These are phyloP conservation scores for Pisolithus orientalis DNA, from an alignment of 768 basidiomycete species.

Conservation along the genomic window DNA sequence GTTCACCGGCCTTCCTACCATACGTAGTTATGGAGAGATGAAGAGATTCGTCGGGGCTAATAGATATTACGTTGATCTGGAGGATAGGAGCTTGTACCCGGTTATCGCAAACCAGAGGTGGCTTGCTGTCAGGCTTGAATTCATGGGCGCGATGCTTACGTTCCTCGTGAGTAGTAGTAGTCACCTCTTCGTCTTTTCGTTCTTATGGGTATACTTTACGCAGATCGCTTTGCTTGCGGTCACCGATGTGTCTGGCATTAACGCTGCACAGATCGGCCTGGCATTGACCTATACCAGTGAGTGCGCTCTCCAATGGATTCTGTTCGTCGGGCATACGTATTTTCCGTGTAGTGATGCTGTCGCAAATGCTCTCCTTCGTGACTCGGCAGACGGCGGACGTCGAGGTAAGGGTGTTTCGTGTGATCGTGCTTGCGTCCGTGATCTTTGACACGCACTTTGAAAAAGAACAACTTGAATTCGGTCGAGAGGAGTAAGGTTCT, in stretches of 20 bases:
- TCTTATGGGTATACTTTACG: background rate
- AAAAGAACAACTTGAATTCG: constrained; percentile 58
- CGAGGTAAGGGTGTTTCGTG: constrained; percentile 33
- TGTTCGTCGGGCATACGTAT: constrained; percentile 1
- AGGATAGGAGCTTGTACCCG: constrained; percentile 64
- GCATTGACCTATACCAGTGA: constrained; percentile 61
- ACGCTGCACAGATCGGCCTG: constrained; percentile 64
- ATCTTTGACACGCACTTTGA: background rate
- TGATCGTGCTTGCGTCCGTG: background rate
- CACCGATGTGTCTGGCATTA: constrained; percentile 47
- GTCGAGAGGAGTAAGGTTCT: constrained; percentile 45
- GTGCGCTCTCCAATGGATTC: constrained; percentile 2
- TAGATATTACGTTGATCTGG: constrained; percentile 61
- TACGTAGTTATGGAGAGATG: constrained; percentile 66
- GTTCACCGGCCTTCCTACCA: constrained; percentile 62
- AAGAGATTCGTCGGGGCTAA: constrained; percentile 60
- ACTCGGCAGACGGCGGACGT: constrained; percentile 61
- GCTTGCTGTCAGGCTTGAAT: constrained; percentile 68
- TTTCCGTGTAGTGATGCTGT: constrained; percentile 35
- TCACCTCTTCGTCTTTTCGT: background rate
- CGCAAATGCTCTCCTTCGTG: constrained; percentile 47
- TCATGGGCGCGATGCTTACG: constrained; percentile 54
- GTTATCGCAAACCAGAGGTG: constrained; percentile 68
- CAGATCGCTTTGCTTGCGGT: constrained; percentile 65
- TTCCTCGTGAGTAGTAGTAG: constrained; percentile 37